Percentiles rank a stretch among this genome's conserved stretches.
phyloP scores from a whole-genome alignment of 495 filamentous ascomycete species.

The Emericellopsis terricola region DNA sequence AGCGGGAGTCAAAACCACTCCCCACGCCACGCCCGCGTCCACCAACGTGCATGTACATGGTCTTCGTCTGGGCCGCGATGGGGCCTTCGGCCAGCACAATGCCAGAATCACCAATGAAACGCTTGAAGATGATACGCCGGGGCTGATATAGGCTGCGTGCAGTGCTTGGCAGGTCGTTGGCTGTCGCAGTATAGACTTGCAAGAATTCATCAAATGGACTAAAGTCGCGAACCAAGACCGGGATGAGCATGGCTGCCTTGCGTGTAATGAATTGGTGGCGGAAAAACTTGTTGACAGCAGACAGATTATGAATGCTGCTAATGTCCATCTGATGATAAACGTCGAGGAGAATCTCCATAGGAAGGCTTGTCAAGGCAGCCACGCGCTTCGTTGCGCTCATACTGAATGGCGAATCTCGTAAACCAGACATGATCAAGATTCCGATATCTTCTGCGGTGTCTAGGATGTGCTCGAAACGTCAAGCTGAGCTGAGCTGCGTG shows the following conservation, averaged over 20 bases:
- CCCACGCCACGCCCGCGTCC: too few relatives aligned
- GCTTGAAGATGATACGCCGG: slow-evolving; percentile 7
- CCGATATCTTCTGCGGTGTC: too few relatives aligned
- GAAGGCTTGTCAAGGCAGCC: slow-evolving; percentile 3
- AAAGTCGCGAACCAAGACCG: slow-evolving; percentile 29
- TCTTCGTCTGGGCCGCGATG: too few relatives aligned
- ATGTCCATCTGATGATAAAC: slow-evolving; percentile 15
- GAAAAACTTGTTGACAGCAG: slow-evolving; percentile 7
- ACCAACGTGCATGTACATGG: too few relatives aligned
- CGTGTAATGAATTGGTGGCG: slow-evolving; percentile 7
- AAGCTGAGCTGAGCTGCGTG: too few relatives aligned
- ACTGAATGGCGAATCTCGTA: too few relatives aligned
- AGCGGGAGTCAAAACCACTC: slow-evolving; percentile 14
- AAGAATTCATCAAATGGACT: slow-evolving; percentile 41
- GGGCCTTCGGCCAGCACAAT: slow-evolving; percentile 27
- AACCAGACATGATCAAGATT: too few relatives aligned
- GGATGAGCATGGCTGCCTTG: slow-evolving; percentile 9
- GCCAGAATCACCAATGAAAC: slow-evolving; percentile 25
- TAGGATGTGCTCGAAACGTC: too few relatives aligned
- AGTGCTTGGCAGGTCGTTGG: slow-evolving; percentile 6
- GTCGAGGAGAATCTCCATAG: slow-evolving; percentile 14
- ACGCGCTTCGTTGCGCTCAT: not conserved
- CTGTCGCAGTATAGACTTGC: slow-evolving; percentile 30
- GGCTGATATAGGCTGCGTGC: slow-evolving; percentile 7
- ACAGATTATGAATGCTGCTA: slow-evolving; percentile 8